phyloP scores from a whole-genome alignment of 129 eudicot species.

The Dittrichia graveolens region DNA sequence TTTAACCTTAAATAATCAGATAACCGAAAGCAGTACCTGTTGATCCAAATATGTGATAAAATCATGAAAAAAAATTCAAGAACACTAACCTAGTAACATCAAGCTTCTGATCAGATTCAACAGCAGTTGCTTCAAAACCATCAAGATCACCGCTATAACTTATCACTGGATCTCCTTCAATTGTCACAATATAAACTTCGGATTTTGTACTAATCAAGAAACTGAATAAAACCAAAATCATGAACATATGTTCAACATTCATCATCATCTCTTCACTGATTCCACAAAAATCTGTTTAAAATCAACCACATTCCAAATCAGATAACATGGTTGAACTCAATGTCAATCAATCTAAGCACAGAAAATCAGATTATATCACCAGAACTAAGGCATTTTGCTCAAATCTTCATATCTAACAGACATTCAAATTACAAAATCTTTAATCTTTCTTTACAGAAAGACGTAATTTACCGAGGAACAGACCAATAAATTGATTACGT shows the following conservation, averaged over 20 bases:
- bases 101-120: conserved; percentile 74
- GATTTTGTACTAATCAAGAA: conserved; percentile 43
- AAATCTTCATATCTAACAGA: conserved; percentile 18
- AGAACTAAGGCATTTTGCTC: too few species aligned
- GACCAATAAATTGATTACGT: background rate
- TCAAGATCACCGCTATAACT: conserved; percentile 78
- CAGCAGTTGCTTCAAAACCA: conserved; percentile 93
- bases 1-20: too few species aligned
- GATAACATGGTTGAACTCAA: conserved; percentile 10
- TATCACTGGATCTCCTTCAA: conserved; percentile 94
- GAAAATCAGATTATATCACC: too few species aligned
- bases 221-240: conserved; percentile 43
- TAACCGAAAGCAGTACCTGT: too few species aligned
- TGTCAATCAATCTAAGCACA: background rate
- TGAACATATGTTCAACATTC: conserved; percentile 35
- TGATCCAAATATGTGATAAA: too few species aligned
- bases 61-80: background rate
- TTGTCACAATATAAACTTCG: conserved; percentile 73
- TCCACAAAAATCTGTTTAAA: conserved; percentile 36
- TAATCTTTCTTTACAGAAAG: conserved; percentile 15
- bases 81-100: conserved; percentile 81
- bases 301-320: conserved; percentile 20
- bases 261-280: conserved; percentile 50
- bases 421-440: conserved; percentile 8
- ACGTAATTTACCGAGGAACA: conserved; percentile 5